phyloP scores from a whole-genome alignment of 1,284 basidiomycete species.

The Kalmanozyma brasiliensis region DNA sequence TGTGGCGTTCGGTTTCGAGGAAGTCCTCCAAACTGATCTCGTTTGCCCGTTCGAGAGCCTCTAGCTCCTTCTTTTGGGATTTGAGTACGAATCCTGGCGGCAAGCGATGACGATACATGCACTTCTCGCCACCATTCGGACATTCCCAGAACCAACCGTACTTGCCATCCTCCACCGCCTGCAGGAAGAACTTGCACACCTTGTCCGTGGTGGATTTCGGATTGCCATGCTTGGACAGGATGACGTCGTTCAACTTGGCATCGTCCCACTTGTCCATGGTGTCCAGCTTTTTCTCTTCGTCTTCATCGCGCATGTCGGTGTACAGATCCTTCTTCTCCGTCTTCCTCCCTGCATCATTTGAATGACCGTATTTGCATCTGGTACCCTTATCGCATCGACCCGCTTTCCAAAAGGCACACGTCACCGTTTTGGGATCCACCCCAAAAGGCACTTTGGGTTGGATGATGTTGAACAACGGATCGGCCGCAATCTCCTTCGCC shows the following conservation, averaged over 20 bases:
- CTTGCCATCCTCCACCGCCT: constrained; percentile 93
- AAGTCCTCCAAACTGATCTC: constrained; percentile 95
- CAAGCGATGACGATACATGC: constrained; percentile 94
- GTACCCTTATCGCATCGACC: constrained; percentile 64
- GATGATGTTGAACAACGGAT: constrained; percentile 65
- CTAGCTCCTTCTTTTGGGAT: constrained; percentile 76
- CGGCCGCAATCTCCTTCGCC: constrained; percentile 73
- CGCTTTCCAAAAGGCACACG: constrained; percentile 65
- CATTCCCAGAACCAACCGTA: constrained; percentile 87
- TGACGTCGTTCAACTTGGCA: constrained; percentile 86
- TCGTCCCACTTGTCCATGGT: constrained; percentile 99
- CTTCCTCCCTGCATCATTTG: constrained; percentile 81
- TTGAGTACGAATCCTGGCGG: constrained; percentile 88
- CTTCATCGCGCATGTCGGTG: constrained; percentile 80
- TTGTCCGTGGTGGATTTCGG: constrained; percentile 90
- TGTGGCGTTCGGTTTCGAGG: constrained; percentile 96
- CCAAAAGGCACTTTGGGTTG: constrained; percentile 87
- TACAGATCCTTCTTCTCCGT: constrained; percentile 97
- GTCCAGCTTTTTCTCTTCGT: constrained; percentile 74
- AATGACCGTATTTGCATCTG: constrained; percentile 95
- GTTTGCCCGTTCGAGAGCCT: constrained; percentile 80
- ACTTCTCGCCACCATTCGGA: constrained; percentile 74
- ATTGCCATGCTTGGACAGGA: constrained; percentile 88
- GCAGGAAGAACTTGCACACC: constrained; percentile 96
- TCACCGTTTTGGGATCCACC: constrained; percentile 71